phyloP scores from a whole-genome alignment of 495 filamentous ascomycete genomes.

The Cladorrhinum samala region DNA sequence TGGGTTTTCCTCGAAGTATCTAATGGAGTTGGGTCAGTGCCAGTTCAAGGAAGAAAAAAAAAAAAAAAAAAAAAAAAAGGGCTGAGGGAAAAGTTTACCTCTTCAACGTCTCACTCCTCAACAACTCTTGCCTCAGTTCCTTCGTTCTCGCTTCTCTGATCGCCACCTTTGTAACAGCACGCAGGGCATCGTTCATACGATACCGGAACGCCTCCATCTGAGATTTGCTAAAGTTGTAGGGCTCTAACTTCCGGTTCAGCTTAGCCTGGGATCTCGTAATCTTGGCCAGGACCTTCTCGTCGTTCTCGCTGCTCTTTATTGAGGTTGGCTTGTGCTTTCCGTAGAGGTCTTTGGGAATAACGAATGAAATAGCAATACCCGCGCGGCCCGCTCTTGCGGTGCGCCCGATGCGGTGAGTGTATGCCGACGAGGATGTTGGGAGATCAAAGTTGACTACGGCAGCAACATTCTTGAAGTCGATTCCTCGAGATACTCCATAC shows the following conservation, averaged over 20 bases:
- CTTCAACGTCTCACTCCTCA: constrained; percentile 89
- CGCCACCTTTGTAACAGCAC: constrained; percentile 72
- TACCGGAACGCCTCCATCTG: constrained; percentile 91
- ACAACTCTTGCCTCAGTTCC: constrained; percentile 80
- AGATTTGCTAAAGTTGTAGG: constrained; percentile 90
- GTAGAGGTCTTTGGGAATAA: constrained; percentile 71
- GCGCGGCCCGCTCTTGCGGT: constrained; percentile 85
- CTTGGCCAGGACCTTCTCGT: constrained; percentile 73
- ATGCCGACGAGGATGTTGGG: constrained; percentile 79
- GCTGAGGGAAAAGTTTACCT: constrained; percentile 40
- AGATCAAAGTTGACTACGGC: constrained; percentile 97
- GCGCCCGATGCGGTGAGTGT: constrained; percentile 88
- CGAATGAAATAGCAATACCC: constrained; percentile 93
- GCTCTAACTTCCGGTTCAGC: constrained; percentile 69
- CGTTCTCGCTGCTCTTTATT: constrained; percentile 62
- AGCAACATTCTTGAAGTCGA: constrained; percentile 93
- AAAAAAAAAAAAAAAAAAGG: too few relatives aligned
- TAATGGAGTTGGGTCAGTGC: constrained; percentile 6
- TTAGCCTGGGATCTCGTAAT: constrained; percentile 67
- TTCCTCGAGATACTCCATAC: constrained; percentile 86
- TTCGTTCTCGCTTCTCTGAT: constrained; percentile 82
- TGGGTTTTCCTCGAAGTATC: constrained; percentile 94
- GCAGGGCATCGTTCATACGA: constrained; percentile 79
- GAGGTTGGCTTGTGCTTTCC: constrained; percentile 86
- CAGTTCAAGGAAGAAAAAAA: too few relatives aligned